A percentile compares a stretch with the other conserved stretches of the same genome.
Conservation (phyloP, 148 eudicot genomes). For the Dysphania ambrosioides region DNA sequence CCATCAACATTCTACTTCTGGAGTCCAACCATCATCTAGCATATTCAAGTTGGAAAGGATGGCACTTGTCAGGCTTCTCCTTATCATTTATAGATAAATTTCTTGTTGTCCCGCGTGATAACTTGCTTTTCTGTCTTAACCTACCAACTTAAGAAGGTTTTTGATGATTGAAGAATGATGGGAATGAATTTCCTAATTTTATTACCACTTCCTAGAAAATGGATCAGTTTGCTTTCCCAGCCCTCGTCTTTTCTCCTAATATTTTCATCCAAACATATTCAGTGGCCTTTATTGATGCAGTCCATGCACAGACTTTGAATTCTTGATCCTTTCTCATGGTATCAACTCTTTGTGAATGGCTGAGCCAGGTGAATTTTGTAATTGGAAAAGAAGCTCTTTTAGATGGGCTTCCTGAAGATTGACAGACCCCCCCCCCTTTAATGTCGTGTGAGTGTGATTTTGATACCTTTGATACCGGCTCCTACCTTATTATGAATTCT, state of each 20-base stretch:
- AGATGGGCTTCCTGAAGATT: too few species aligned
- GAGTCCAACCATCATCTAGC: too few species aligned
- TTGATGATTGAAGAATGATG: too few species aligned
- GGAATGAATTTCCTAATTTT: background rate
- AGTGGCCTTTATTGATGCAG: background rate
- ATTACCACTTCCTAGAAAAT: too few species aligned
- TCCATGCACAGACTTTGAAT: background rate
- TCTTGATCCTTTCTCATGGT: background rate
- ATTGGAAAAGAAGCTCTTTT: too few species aligned
- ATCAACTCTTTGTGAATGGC: background rate
- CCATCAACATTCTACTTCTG: too few species aligned
- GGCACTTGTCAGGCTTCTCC: background rate
- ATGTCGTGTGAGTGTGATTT: background rate
- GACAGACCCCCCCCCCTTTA: too few species aligned
- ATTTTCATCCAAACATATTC: background rate
- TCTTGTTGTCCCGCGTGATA: background rate
- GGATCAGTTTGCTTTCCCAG: background rate
- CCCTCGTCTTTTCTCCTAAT: background rate
- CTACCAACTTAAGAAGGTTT: background rate
- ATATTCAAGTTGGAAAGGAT: background rate
- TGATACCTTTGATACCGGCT: background rate
- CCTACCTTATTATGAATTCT: background rate
- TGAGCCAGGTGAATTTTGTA: too few species aligned
- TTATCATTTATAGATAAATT: background rate
- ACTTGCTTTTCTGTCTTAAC: background rate